Evolutionary conservation across 192 early-diverging fungal genomes (phyloP).

Genomic region (Backusella tarrabulga): DNA sequence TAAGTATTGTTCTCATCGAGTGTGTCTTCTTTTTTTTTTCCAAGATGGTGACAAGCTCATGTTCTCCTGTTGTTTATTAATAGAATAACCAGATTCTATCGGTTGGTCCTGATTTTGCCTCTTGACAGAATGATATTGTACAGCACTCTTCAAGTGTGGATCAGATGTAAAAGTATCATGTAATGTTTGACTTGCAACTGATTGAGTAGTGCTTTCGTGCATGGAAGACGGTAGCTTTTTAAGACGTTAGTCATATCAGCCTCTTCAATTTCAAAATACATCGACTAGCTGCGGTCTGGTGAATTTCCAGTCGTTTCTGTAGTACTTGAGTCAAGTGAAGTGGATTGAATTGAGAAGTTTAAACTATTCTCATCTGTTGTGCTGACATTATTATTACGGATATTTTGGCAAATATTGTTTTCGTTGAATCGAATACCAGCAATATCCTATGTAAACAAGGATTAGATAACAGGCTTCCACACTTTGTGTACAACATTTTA

Average conservation of each 20-base stretch:
- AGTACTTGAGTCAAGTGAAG: neutral
- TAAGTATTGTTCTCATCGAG: neutral
- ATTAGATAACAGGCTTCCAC: neutral
- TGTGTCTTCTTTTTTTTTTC: neutral
- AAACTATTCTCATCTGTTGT: neutral
- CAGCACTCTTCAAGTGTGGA: neutral
- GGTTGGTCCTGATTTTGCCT: neutral
- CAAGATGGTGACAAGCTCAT: neutral
- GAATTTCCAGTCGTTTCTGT: neutral
- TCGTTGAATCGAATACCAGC: neutral
- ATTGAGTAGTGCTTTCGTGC: neutral
- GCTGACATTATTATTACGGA: neutral
- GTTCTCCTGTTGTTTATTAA: neutral
- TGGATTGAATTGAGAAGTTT: neutral
- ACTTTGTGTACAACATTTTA: neutral
- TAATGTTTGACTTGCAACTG: neutral
- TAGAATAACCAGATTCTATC: neutral
- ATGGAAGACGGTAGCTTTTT: neutral
- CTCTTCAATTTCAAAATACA: neutral
- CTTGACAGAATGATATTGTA: neutral
- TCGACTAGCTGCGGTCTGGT: neutral
- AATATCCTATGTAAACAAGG: neutral
- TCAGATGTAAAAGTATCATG: neutral
- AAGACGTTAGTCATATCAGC: neutral
- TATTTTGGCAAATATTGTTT: neutral